Evolutionary conservation across 805 yeast species (phyloP), one percentile per base, ranked within the genome.

Genomic region (Wickerhamomyces chambardii): DNA sequence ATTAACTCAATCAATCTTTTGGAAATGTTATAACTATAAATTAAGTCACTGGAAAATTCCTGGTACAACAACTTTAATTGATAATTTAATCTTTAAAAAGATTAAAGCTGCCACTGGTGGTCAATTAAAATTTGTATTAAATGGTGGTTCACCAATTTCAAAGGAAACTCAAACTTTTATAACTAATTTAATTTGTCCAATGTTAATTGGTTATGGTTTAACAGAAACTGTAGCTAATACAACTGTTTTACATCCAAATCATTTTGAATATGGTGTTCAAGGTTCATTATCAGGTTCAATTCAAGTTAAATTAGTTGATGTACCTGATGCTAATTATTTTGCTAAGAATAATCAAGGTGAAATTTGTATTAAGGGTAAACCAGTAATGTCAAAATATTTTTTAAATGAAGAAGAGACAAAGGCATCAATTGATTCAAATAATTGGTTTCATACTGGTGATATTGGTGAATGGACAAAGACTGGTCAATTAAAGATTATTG

Each of bases 401-500:
- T 74, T 78, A 59, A 89, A 90, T 59, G 78, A 75, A 39, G 68
- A 76, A 54, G 97, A 89, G 63, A 90, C 96, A 15, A 59, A 66
- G 32, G 75, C 60, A 15, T 84, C 94, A 1, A 77, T 83, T 51
- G 66, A 70, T 32, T 69, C 77, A 36, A 83, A 81, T 41, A 89
- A 84, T 48, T 92, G 97, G 97, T 92, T 92, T 68, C 72, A 68
- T 56, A 92, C 97, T 25, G 98, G 98, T 60, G 98, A 92, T 59
- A 86, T 92, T 60, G 96, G 90, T 55, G 87, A 85, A 66, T 86
- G 96, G 95, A 72, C 89, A 30, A 41, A 75, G 19, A 70, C 68
- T 44, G 97, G 97, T 45, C 79, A 76, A 38, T 68, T 92, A 53
- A 76, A 72, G 55, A 68, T 92, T 41, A 84, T 92, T 57, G 98